Conservation (phyloP, 495 filamentous ascomycete genomes). For the Neurospora sublineolata region DNA sequence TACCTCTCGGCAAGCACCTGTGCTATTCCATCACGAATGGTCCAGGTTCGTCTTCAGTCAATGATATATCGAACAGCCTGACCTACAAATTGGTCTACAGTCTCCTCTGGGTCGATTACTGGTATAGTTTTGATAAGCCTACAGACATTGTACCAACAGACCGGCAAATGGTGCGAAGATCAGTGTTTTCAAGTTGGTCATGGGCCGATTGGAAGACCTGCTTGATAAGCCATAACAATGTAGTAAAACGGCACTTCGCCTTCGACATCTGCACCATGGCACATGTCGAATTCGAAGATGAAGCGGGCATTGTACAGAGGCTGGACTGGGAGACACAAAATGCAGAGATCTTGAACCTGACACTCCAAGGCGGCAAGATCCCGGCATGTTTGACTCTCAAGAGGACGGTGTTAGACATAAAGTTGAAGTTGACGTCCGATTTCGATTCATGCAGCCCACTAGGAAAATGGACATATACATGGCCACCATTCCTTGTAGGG, state of each 20-base stretch:
- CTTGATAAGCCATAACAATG: neutral
- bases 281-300: neutral
- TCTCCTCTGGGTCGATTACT: neutral
- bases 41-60: neutral
- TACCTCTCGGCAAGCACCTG: too few species aligned
- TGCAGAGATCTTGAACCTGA: neutral
- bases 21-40: neutral
- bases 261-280: neutral
- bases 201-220: neutral
- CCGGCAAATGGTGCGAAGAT: neutral
- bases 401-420: too few species aligned
- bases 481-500: neutral
- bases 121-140: neutral
- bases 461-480: neutral
- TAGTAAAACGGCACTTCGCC: neutral
- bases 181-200: slow-evolving; percentile 1
- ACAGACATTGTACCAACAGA: neutral
- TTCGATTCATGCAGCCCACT: too few species aligned
- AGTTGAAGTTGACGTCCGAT: too few species aligned
- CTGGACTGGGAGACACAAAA: neutral
- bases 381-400: neutral
- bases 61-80: neutral
- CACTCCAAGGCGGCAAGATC: neutral
- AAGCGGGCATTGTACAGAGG: neutral
- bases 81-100: neutral